Conservation (phyloP, 371 early-diverging fungal species). For the Rhizopus stolonifer region DNA sequence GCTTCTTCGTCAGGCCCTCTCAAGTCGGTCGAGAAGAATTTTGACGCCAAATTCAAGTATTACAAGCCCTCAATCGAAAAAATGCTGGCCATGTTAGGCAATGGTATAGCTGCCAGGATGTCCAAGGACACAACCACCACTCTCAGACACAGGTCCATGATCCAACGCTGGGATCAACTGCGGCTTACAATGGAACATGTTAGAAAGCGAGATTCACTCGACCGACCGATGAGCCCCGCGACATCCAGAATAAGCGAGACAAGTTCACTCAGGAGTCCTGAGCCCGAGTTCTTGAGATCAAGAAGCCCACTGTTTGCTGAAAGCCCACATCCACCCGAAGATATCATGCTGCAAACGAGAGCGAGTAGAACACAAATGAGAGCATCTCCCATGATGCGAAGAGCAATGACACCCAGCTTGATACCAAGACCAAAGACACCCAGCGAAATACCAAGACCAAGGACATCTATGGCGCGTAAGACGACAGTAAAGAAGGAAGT, state of each 20-base stretch:
- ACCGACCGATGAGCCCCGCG: conserved; percentile 15
- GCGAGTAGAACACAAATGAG: too few relatives aligned
- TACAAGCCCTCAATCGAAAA: conserved; percentile 60
- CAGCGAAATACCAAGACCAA: conserved; percentile 11
- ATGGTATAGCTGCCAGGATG: conserved; percentile 52
- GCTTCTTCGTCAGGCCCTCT: too few relatives aligned
- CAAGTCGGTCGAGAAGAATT: conserved; percentile 52
- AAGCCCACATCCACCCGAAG: too few relatives aligned
- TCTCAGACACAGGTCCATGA: conserved; percentile 50
- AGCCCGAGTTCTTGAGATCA: too few relatives aligned
- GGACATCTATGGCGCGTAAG: conserved; percentile 32
- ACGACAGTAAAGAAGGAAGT: conserved; percentile 18
- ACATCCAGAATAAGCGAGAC: too few relatives aligned
- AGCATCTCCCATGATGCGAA: too few relatives aligned
- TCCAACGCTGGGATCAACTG: conserved; percentile 54
- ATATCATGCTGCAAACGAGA: too few relatives aligned
- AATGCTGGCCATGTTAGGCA: conserved; percentile 59
- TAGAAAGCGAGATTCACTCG: too few relatives aligned
- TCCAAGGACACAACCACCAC: conserved; percentile 45
- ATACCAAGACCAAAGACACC: conserved; percentile 52
- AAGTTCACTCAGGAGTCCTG: too few relatives aligned
- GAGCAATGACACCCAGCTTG: conserved; percentile 41
- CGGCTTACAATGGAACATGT: too few relatives aligned
- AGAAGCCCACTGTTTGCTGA: too few relatives aligned
- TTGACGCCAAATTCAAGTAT: conserved; percentile 65